Base-by-base conservation (phyloP, 208 protist species). In the Leishmania tarentolae region DNA sequence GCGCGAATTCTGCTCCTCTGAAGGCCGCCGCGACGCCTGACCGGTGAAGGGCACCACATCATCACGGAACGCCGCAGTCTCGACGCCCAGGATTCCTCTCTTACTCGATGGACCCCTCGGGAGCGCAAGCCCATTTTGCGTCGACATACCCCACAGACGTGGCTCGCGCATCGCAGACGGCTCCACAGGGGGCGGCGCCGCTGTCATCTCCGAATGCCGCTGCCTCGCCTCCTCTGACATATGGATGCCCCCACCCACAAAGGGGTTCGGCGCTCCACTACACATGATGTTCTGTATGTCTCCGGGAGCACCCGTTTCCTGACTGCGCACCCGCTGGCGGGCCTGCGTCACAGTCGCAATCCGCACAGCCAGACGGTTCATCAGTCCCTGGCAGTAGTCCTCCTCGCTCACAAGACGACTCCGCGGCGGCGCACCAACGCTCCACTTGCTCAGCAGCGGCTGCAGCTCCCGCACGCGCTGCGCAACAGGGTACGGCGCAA, bases 401-500 rank as follows among this genome's bases (percentile, higher is more conserved):
- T 70, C 65, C 65, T 70, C 65, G 19, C 65, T 70, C 65, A 70
- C 65, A 70, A 3, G 15, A 28, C 65, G 65, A 44, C 65, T 70
- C n/a, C 65, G 65, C 65, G 65, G 65, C 65, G 65, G 37, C 65
- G 65, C 65, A 21, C 65, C 65, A 70, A 70, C 65, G 37, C 65
- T 19, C 65, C 65, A 70, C 65, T 70, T 70, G 35, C 35, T 46
- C 65, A 70, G 65, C 65, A 70, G 65, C 65, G 65, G 65, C 65
- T 70, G 65, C 65, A 70, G 65, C 65, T 70, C 65, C 0, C 65
- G 65, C 65, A 70, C 65, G 37, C 65, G 65, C 65, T 70, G 65
- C 65, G 35, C 65, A n/a, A 46, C 65, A 37, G 86, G 85, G 77
- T 88, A 91, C 24, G 89, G 79, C 61, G 80, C 84, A 78, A 89